Evolutionary conservation across 345 rosid species (phyloP).

Genomic region (Chamaenerion angustifolium): DNA sequence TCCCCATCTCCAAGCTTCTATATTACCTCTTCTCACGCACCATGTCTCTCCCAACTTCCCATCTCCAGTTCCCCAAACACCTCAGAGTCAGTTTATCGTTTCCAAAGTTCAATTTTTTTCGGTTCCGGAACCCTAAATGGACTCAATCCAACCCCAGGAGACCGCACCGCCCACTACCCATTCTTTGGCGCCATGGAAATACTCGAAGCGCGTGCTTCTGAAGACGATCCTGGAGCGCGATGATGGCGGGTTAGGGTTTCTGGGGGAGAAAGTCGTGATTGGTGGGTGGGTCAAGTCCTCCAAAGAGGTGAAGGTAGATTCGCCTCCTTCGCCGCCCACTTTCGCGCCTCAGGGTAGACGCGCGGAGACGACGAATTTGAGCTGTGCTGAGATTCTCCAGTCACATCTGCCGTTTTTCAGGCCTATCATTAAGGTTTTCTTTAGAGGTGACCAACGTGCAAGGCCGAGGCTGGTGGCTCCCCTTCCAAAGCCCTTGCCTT

Average conservation of each 20-base stretch:
- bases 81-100: neutral
- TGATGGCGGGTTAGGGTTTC: conserved; percentile 32
- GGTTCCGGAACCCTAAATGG: conserved; percentile 13
- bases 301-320: conserved; percentile 38
- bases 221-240: conserved; percentile 31
- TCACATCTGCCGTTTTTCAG: conserved; percentile 49
- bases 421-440: conserved; percentile 40
- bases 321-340: conserved; percentile 7
- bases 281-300: conserved; percentile 96
- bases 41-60: neutral
- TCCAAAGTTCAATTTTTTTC: neutral
- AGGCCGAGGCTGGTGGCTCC: conserved; percentile 26
- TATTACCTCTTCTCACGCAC: conserved; percentile 14
- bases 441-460: conserved; percentile 24
- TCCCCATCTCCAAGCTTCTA: conserved; percentile 8
- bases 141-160: conserved; percentile 6
- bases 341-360: conserved; percentile 5
- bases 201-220: conserved; percentile 50
- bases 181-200: conserved; percentile 17
- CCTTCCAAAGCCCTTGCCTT: conserved; percentile 16
- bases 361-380: conserved; percentile 17
- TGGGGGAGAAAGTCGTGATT: conserved; percentile 38
- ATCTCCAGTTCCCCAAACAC: neutral
- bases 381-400: conserved; percentile 55
- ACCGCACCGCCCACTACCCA: neutral